phyloP scores from a whole-genome alignment of 129 eudicot genomes.

The Pseudognaphalium luteoalbum region DNA sequence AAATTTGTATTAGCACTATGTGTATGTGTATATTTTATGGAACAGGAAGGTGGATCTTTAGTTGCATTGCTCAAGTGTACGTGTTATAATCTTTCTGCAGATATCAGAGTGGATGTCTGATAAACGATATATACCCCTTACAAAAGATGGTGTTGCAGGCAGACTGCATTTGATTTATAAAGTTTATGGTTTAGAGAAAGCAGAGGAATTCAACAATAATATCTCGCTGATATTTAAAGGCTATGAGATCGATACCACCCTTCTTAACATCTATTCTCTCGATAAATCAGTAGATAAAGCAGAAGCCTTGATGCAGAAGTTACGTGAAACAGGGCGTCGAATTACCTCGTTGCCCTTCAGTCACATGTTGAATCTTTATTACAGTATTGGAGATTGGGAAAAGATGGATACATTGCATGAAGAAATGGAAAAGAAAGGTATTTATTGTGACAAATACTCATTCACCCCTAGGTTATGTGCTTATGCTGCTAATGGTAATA shows the following conservation, averaged over 20 bases:
- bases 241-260: constrained; percentile 39
- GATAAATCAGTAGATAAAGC: constrained; percentile 52
- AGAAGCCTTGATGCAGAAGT: constrained; percentile 44
- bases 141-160: constrained; percentile 31
- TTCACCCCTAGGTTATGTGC: constrained; percentile 35
- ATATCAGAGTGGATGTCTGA: constrained; percentile 72
- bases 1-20: not conserved
- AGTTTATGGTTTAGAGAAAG: constrained; percentile 53
- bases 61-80: not conserved
- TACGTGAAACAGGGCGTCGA: constrained; percentile 32
- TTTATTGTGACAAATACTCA: constrained; percentile 31
- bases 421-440: constrained; percentile 52
- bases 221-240: constrained; percentile 40
- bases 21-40: not conserved
- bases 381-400: constrained; percentile 27
- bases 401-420: constrained; percentile 44
- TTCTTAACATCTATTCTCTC: constrained; percentile 47
- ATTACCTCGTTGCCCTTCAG: constrained; percentile 34
- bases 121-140: constrained; percentile 37
- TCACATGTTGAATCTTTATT: constrained; percentile 46
- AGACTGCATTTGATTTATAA: constrained; percentile 41
- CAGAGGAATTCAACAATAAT: constrained; percentile 45
- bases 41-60: not conserved
- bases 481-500: constrained; percentile 43
- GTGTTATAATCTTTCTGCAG: constrained; percentile 25